Evolutionary conservation across 345 rosid genomes (phyloP).

Genomic region (Lagerstroemia speciosa): DNA sequence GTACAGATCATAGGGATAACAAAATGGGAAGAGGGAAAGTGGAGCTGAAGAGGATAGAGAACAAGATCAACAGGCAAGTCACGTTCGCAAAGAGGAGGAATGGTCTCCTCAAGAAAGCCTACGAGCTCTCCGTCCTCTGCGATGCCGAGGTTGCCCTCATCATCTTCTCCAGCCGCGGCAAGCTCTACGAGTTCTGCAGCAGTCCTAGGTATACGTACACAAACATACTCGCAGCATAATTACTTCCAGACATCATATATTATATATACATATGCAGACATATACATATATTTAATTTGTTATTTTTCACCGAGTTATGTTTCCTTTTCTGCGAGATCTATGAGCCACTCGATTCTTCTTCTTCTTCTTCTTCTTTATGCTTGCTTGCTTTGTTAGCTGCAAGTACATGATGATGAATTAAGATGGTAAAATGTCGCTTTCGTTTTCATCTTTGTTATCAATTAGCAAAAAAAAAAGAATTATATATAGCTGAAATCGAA

Average conservation of each 20-base stretch:
- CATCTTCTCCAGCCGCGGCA: slow-evolving; percentile 60
- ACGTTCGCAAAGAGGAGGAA: slow-evolving; percentile 44
- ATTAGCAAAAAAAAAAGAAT: neutral
- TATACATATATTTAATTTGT: neutral
- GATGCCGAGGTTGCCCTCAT: slow-evolving; percentile 52
- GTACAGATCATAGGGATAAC: neutral
- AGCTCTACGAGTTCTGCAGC: slow-evolving; percentile 35
- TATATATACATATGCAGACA: neutral
- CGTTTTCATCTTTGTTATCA: slow-evolving; percentile 10
- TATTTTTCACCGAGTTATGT: neutral
- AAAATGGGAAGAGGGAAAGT: slow-evolving; percentile 54
- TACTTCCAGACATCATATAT: neutral
- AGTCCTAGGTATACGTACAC: slow-evolving; percentile 11
- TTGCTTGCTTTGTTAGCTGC: too few species aligned
- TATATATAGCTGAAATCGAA: too few species aligned
- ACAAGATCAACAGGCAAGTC: slow-evolving; percentile 49
- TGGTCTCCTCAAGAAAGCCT: slow-evolving; percentile 43
- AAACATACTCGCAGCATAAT: neutral
- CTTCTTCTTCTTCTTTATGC: too few species aligned
- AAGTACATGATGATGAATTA: neutral
- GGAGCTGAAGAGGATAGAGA: slow-evolving; percentile 49
- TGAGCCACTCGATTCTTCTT: neutral
- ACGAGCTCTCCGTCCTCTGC: slow-evolving; percentile 39
- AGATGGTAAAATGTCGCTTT: neutral
- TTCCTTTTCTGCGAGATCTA: neutral